phyloP scores from a whole-genome alignment of 1,139 yeast species.

The Blastobotrys arbuscula region DNA sequence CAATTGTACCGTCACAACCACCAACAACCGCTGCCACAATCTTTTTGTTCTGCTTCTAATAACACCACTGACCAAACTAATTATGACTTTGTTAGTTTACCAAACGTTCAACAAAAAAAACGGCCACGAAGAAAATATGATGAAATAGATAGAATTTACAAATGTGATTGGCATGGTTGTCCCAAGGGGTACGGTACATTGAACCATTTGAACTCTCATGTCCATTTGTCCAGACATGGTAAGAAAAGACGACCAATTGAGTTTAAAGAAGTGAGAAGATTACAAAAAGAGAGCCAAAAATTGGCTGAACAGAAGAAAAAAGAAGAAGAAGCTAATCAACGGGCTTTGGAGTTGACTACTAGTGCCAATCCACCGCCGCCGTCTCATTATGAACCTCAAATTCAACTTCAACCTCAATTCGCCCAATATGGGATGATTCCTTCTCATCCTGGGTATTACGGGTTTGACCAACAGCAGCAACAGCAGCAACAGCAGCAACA shows the following conservation, averaged over 20 bases:
- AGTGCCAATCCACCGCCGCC: no score
- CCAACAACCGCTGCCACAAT: background rate
- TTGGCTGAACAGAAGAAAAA: slow-evolving; percentile 14
- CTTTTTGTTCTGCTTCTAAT: background rate
- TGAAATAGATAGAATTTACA: slow-evolving; percentile 63
- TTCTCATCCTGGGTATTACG: no score
- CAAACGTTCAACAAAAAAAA: slow-evolving; percentile 11
- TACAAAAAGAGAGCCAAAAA: slow-evolving; percentile 29
- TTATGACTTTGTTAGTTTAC: slow-evolving; percentile 29
- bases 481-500: background rate
- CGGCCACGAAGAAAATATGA: slow-evolving; percentile 64
- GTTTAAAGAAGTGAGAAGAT: slow-evolving; percentile 45
- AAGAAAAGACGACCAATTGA: slow-evolving; percentile 63
- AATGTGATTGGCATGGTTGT: slow-evolving; percentile 57
- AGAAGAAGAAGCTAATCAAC: background rate
- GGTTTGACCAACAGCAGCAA: background rate
- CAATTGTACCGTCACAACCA: background rate
- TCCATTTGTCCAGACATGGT: slow-evolving; percentile 68
- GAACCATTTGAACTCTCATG: slow-evolving; percentile 73
- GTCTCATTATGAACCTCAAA: background rate
- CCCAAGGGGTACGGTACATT: slow-evolving; percentile 69
- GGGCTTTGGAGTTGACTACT: no score
- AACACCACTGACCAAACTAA: no score
- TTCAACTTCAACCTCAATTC: background rate
- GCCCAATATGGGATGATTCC: no score